Conservation (phyloP, 2,329 filamentous ascomycete genomes). For the Eutypa lata region DNA sequence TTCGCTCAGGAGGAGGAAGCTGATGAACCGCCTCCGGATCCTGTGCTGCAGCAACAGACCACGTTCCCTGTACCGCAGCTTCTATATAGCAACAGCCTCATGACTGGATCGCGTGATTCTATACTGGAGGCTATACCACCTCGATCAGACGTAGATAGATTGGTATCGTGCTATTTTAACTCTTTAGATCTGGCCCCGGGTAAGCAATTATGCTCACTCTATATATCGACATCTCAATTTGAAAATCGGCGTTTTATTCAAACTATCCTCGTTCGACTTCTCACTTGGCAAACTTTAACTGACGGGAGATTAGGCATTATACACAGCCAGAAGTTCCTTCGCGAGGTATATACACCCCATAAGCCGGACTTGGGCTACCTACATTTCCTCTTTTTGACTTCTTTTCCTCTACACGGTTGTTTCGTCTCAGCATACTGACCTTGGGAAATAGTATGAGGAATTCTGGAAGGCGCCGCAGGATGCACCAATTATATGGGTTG, state of each 20-base stretch:
- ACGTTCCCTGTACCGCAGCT: slow-evolving; percentile 21
- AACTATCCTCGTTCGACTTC: no score
- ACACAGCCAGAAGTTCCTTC: slow-evolving; percentile 28
- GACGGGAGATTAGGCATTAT: slow-evolving; percentile 16
- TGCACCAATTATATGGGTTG: slow-evolving; percentile 41
- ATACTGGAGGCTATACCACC: slow-evolving; percentile 33
- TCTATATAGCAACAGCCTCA: slow-evolving; percentile 27
- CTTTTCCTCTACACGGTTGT: no score
- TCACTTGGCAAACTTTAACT: not conserved
- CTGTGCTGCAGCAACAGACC: not conserved
- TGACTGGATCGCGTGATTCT: slow-evolving; percentile 21
- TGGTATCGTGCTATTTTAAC: slow-evolving; percentile 38
- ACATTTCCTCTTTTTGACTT: not conserved
- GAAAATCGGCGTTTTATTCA: no score
- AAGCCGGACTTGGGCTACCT: not conserved
- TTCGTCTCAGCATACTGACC: no score
- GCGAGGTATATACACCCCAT: slow-evolving; percentile 14
- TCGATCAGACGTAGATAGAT: slow-evolving; percentile 29
- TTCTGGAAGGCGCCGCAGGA: slow-evolving; percentile 39
- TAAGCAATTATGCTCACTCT: slow-evolving; percentile 4
- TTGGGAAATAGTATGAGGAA: slow-evolving; percentile 33
- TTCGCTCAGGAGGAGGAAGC: slow-evolving; percentile 27
- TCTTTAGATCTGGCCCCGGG: slow-evolving; percentile 24
- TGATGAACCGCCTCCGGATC: slow-evolving; percentile 1
- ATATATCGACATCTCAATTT: not conserved